Conservation (phyloP, 768 basidiomycete species). For the Boletus coccyginus region DNA sequence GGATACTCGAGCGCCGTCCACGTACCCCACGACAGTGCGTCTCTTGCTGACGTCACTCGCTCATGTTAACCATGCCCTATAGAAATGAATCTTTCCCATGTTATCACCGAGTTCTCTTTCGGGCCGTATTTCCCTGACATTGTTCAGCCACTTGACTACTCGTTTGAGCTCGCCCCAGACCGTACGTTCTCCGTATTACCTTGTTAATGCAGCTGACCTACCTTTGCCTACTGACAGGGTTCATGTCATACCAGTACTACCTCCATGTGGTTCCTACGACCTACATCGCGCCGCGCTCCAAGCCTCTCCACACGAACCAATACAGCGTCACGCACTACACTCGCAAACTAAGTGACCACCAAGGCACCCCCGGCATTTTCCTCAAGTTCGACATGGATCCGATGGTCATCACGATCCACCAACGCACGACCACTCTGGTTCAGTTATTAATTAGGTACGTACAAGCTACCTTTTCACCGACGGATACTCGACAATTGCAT, state of each 20-base stretch:
- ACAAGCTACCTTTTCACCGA: not conserved
- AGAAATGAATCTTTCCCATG: constrained; percentile 97
- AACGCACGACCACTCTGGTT: constrained; percentile 79
- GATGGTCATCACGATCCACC: constrained; percentile 77
- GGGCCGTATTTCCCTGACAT: constrained; percentile 96
- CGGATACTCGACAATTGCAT: not conserved
- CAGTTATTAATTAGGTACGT: constrained; percentile 75
- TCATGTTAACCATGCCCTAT: not conserved
- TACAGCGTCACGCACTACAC: constrained; percentile 96
- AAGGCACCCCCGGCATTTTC: constrained; percentile 90
- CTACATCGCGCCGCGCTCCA: constrained; percentile 72
- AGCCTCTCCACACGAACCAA: constrained; percentile 71
- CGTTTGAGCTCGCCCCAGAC: constrained; percentile 69
- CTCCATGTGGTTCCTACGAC: constrained; percentile 94
- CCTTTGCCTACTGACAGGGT: constrained; percentile 46
- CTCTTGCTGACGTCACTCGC: not conserved
- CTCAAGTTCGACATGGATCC: constrained; percentile 98
- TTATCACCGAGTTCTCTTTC: constrained; percentile 96
- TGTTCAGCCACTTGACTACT: constrained; percentile 89
- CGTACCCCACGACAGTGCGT: constrained; percentile 81
- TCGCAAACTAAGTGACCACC: constrained; percentile 67
- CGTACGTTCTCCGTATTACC: constrained; percentile 37
- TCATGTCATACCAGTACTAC: constrained; percentile 93
- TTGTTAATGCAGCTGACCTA: not conserved
- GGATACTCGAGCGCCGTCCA: constrained; percentile 88